Base-by-base conservation (phyloP, 2,329 filamentous ascomycete genomes). In the Aspergillus hiratsukae region DNA sequence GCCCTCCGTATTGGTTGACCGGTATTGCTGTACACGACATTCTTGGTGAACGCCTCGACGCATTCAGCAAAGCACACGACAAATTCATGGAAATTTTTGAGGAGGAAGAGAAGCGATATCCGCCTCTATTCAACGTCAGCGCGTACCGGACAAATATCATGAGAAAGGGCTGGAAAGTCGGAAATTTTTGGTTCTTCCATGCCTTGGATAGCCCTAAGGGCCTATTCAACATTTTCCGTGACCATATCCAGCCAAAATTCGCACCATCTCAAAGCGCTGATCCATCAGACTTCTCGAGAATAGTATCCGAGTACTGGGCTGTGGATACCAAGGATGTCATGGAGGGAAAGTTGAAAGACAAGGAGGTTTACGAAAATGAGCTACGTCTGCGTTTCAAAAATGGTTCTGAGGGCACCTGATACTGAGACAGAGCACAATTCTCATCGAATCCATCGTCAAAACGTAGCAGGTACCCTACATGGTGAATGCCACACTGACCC, bases 101-200 rank as follows among this genome's bases (percentile, higher is more conserved):
- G 50, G 43, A 60, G 37, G 60, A 68, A 49, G 63, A 68, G 35
- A 58, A 49, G 14, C 11, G 0, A 4, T 48, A 28, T 48, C 49
- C 55, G 8, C 53, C 48, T 23, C 37, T 60, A 1, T 43, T 27
- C 21, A 37, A 57, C 43, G 6, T 10, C 35, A 5, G 28, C 31
- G 45, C 21, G 10, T 60, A 52, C 23, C 35, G 54, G 10, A 57
- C 64, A 25, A 43, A 52, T 48, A 48, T 66, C 19, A 66, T 67
- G 62, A 60, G 63, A 37, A 59, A 55, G 40, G 58, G 60, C 10
- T 71, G 60, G 67, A n/a, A 64, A 48, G 49, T 48, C 9, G 66
- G 64, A 21, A 66, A 49, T 6, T 67, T 70, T 49, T 70, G 64
- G 66, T 70, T 65, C 41, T 63, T 65, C 43, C 60, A 64, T 5